phyloP scores from a whole-genome alignment of 2,329 filamentous ascomycete genomes.

The Monosporascus sp. region DNA sequence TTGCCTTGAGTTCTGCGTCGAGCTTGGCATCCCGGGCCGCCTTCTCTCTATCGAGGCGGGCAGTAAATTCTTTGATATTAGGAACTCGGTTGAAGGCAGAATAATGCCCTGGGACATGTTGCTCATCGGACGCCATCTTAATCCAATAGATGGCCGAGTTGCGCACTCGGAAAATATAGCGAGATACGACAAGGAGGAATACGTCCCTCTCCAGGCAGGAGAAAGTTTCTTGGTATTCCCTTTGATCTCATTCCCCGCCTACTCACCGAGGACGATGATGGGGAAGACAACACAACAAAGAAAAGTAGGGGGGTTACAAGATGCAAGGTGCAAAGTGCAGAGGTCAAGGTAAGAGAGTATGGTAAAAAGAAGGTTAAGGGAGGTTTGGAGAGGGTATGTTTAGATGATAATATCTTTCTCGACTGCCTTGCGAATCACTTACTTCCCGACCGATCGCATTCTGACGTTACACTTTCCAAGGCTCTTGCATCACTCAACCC shows the following conservation, averaged over 20 bases:
- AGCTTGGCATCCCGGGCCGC: conserved; percentile 66
- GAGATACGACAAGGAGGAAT: too few species aligned
- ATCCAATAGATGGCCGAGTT: background rate
- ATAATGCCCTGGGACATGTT: conserved; percentile 52
- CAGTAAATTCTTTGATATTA: conserved; percentile 79
- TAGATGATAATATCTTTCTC: too few species aligned
- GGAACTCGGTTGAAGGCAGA: conserved; percentile 79
- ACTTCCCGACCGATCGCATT: too few species aligned
- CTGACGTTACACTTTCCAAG: too few species aligned
- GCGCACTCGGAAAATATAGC: background rate
- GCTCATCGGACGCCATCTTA: conserved; percentile 7
- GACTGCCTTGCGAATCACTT: too few species aligned
- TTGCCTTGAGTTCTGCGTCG: conserved; percentile 46
- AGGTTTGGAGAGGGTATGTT: background rate
- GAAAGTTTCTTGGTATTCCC: too few species aligned
- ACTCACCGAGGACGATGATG: too few species aligned
- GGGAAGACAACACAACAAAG: too few species aligned
- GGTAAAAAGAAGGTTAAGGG: conserved; percentile 1
- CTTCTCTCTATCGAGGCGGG: conserved; percentile 74
- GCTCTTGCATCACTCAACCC: too few species aligned
- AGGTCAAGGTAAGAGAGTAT: too few species aligned
- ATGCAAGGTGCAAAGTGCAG: background rate
- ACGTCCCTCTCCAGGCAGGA: too few species aligned
- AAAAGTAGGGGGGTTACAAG: background rate
- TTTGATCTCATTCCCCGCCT: too few species aligned